Evolutionary conservation across 1,139 yeast genomes (phyloP).

Genomic region (Geotrichum reessii): DNA sequence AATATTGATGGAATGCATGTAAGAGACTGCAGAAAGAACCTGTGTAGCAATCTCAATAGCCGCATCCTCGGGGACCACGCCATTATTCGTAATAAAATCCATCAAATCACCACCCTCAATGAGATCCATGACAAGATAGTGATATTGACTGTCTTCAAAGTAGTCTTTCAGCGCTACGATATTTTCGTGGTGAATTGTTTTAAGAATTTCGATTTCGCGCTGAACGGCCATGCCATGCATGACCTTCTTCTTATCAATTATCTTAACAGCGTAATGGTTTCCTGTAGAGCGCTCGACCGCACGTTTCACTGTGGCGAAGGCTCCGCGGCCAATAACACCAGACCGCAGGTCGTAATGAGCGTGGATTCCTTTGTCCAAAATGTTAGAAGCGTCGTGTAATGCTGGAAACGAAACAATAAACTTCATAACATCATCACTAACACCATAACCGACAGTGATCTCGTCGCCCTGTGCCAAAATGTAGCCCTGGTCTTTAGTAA

Average conservation of each 20-base stretch:
- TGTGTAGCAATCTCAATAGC: conserved; percentile 81
- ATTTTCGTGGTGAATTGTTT: conserved; percentile 73
- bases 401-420: conserved; percentile 59
- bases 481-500: conserved; percentile 76
- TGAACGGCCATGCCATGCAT: conserved; percentile 79
- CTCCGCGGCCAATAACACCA: conserved; percentile 91
- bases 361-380: conserved; percentile 42
- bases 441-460: conserved; percentile 84
- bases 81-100: conserved; percentile 91
- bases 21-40: conserved; percentile 73
- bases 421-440: conserved; percentile 65
- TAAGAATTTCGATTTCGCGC: conserved; percentile 75
- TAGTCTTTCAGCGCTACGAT: conserved; percentile 78
- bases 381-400: conserved; percentile 18
- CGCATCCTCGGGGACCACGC: conserved; percentile 86
- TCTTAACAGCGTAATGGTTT: conserved; percentile 80
- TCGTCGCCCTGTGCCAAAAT: conserved; percentile 89
- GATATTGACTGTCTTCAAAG: conserved; percentile 73
- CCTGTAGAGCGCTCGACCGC: conserved; percentile 85
- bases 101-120: conserved; percentile 96
- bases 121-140: conserved; percentile 89
- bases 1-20: conserved; percentile 83
- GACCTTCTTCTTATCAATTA: conserved; percentile 76
- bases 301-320: conserved; percentile 90
- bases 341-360: conserved; percentile 72